These are phyloP conservation scores for Microthlaspi erraticum DNA, from an alignment of 345 rosid species.

Conservation along the genomic window DNA sequence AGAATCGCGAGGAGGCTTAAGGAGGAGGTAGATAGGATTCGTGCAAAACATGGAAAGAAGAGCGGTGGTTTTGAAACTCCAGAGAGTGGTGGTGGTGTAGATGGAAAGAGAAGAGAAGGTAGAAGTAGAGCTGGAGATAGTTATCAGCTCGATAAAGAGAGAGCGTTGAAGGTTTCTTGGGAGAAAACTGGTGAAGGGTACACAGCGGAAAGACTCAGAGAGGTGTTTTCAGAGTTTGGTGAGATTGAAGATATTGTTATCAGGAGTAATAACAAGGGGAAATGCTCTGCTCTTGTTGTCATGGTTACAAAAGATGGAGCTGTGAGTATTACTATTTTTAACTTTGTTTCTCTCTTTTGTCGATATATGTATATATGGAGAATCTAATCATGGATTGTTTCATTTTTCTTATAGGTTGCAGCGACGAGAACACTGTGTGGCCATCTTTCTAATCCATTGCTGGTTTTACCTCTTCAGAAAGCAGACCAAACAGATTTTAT, in stretches of 20 bases:
- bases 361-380: not conserved
- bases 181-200: constrained; percentile 70
- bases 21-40: constrained; percentile 77
- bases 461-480: constrained; percentile 75
- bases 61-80: constrained; percentile 45
- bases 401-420: constrained; percentile 54
- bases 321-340: constrained; percentile 52
- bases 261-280: constrained; percentile 70
- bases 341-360: not conserved
- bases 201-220: constrained; percentile 62
- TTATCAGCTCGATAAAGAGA: constrained; percentile 60
- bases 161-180: constrained; percentile 83
- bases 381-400: constrained; percentile 6
- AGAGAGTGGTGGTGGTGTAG: constrained; percentile 41
- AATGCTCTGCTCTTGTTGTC: constrained; percentile 77
- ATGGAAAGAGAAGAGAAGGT: constrained; percentile 43
- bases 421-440: constrained; percentile 71
- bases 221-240: constrained; percentile 76
- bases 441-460: constrained; percentile 70
- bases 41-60: constrained; percentile 58
- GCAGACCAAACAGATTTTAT: constrained; percentile 49
- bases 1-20: constrained; percentile 67
- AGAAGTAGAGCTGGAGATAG: constrained; percentile 26
- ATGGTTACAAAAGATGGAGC: constrained; percentile 80
- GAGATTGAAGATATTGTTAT: constrained; percentile 80